Evolutionary conservation across 768 basidiomycete species (phyloP).

Genomic region (Mycena sanguinolenta): DNA sequence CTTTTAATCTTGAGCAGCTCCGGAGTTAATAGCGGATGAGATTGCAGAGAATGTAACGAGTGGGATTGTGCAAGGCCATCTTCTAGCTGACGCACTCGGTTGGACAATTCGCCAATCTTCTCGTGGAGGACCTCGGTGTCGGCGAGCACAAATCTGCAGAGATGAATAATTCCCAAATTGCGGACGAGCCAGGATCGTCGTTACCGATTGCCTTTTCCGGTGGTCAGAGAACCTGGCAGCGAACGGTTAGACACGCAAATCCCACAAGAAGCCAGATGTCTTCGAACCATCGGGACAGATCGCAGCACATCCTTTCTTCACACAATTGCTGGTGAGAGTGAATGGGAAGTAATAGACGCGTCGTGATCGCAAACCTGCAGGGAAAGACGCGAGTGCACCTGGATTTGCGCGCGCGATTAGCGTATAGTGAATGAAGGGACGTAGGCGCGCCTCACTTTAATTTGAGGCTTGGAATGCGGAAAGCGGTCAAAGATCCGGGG

Average conservation of each 20-base stretch:
- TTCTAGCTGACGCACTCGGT: conserved; percentile 76
- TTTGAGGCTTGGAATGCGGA: conserved; percentile 65
- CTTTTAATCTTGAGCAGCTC: conserved; percentile 76
- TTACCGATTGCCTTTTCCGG: conserved; percentile 80
- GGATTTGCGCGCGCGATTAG: conserved; percentile 26
- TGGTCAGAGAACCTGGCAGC: conserved; percentile 72
- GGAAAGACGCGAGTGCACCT: conserved; percentile 78
- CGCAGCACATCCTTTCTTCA: conserved; percentile 69
- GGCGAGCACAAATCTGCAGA: conserved; percentile 73
- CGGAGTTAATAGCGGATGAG: conserved; percentile 71
- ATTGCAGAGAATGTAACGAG: conserved; percentile 57
- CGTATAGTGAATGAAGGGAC: conserved; percentile 25
- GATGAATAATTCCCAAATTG: background rate
- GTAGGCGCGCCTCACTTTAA: conserved; percentile 64
- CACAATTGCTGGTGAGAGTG: conserved; percentile 58
- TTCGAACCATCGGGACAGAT: conserved; percentile 75
- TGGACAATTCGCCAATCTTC: conserved; percentile 73
- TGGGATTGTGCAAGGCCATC: conserved; percentile 73
- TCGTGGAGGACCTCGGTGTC: conserved; percentile 79
- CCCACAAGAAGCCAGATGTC: conserved; percentile 15
- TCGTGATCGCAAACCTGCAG: conserved; percentile 60
- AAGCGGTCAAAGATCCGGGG: conserved; percentile 24
- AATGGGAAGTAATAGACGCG: conserved; percentile 14
- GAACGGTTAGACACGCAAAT: conserved; percentile 22
- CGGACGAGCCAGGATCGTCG: background rate